phyloP scores from a whole-genome alignment of 169 alveolate genomes.

The Plasmodium malariae region DNA sequence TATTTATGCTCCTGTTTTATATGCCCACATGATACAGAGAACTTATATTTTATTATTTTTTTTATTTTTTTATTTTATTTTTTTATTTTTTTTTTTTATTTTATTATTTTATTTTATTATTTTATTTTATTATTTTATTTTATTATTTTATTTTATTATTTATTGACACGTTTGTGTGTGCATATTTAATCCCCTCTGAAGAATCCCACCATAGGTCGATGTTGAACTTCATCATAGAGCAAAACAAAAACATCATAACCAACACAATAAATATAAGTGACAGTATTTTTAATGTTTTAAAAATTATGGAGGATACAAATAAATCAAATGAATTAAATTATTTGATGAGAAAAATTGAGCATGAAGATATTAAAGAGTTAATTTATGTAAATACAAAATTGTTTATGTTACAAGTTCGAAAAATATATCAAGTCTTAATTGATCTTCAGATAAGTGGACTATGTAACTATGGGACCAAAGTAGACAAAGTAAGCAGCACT shows the following conservation, averaged over 20 bases:
- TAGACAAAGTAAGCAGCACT: background rate
- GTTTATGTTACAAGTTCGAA: background rate
- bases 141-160: too few relatives aligned
- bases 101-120: too few relatives aligned
- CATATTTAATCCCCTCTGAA: too few relatives aligned
- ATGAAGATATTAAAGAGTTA: slow-evolving; percentile 43
- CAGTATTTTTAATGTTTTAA: slow-evolving; percentile 2
- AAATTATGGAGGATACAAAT: slow-evolving; percentile 14
- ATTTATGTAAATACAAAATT: slow-evolving; percentile 7
- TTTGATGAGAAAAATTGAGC: slow-evolving; percentile 30
- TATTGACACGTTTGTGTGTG: too few relatives aligned
- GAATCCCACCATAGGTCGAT: background rate
- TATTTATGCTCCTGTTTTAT: too few relatives aligned
- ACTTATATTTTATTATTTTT: too few relatives aligned
- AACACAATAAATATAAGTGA: background rate
- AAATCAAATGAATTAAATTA: slow-evolving; percentile 9
- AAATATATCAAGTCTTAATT: slow-evolving; percentile 12
- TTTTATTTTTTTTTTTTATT: too few relatives aligned
- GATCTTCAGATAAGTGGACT: background rate
- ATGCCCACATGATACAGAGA: too few relatives aligned
- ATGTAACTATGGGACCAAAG: background rate
- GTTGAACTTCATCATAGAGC: background rate
- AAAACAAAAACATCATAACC: background rate
- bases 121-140: too few relatives aligned
- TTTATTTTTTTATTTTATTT: too few relatives aligned